A percentile compares a stretch with the other conserved stretches of the same genome.
phyloP scores from a whole-genome alignment of 164 flowering plant genomes.

The Macadamia tetraphylla region DNA sequence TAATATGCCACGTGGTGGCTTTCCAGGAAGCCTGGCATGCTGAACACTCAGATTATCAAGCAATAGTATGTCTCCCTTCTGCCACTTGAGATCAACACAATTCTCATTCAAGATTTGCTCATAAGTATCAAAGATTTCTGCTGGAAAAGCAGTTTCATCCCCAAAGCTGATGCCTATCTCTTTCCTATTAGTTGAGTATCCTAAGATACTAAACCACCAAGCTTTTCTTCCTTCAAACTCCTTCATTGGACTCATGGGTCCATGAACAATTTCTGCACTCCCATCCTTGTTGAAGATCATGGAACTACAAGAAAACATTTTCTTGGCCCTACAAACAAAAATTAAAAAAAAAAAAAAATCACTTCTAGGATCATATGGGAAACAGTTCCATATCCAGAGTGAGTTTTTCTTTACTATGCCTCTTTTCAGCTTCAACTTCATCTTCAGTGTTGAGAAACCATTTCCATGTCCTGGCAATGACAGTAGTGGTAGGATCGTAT shows the following conservation, averaged over 20 bases:
- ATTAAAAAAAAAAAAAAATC: too few relatives aligned
- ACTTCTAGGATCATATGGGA: too few relatives aligned
- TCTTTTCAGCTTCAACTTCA: too few relatives aligned
- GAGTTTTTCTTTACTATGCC: too few relatives aligned
- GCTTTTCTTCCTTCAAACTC: neutral
- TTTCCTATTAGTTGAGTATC: neutral
- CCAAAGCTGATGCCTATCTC: neutral
- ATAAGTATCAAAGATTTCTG: neutral
- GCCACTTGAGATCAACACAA: neutral
- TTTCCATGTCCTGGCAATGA: too few relatives aligned
- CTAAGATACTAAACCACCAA: neutral
- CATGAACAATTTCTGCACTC: neutral
- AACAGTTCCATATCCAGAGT: too few relatives aligned
- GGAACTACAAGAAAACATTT: neutral
- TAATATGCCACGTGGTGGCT: neutral
- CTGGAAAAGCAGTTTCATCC: neutral
- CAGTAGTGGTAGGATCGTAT: too few relatives aligned
- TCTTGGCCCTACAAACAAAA: too few relatives aligned
- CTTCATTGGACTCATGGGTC: neutral
- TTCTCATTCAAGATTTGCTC: neutral
- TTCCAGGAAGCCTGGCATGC: neutral
- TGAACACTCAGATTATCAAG: neutral
- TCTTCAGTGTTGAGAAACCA: too few relatives aligned
- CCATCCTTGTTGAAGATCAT: neutral
- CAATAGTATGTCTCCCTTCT: neutral